Evolutionary conservation across 2,329 filamentous ascomycete species (phyloP), one percentile per base, ranked within the genome.

Genomic region (Botrytis cinerea): DNA sequence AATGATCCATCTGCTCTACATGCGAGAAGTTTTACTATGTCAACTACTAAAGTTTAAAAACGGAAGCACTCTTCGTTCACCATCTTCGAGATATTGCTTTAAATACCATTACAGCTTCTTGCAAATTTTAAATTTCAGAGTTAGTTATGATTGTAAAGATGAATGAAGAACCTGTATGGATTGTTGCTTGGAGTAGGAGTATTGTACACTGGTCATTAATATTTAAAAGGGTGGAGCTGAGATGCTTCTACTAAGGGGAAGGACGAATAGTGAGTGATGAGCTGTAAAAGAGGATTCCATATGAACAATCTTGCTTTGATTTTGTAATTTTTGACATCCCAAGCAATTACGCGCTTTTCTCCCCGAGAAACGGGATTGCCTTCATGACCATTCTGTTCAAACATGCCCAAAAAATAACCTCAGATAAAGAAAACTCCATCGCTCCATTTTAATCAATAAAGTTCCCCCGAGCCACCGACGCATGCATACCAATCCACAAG

Each of bases 111-210:
- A 28, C 91, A 0, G 87, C 90, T 0, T 92, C 87, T 85, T 88
- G 89, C 0, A 93, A n/a, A 25, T n/a, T 54, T n/a, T 6, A 54
- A 3, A 80, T 90, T 93, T 81, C 90, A 93, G 80, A 71, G 83
- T 90, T 32, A 93, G 93, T 77, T 87, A 92, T 54, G 86, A 86
- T 1, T 88, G 90, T 60, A 85, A 87, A 45, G 88, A 91, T 86
- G 1, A 88, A 90, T 61, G 85, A 87, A 46, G 88, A 91, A 64
- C 83, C 91, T 2, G 86, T 89, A 54, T 92, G 90, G 89, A 86
- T 92, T 18, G 86, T 93, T 62, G 88, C 89, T 8, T 86, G 90
- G 35, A 89, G 87, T 76, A 91, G 90, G 0, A 80, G 86, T 3
- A 54, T 28, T 28, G n/a, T 28, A 84, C 85, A 72, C 90, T 91